A percentile compares a stretch with the other conserved stretches of the same genome.
These are phyloP conservation scores for Rhizopus arrhizus DNA, from an alignment of 371 early-diverging fungal species.

Conservation along the genomic window DNA sequence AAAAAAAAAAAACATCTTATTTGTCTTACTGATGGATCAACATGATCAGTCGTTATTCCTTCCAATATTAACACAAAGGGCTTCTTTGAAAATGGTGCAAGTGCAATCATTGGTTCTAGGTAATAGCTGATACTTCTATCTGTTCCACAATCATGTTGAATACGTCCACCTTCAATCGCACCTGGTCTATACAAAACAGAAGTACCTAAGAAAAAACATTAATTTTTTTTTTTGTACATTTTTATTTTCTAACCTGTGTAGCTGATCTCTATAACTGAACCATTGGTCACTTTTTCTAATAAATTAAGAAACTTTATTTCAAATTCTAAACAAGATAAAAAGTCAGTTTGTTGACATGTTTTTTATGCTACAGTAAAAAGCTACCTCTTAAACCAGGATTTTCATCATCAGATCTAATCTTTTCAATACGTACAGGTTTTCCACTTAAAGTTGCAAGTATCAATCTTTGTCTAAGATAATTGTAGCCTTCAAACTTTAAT, in stretches of 20 bases:
- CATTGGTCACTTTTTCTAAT: conserved; percentile 92
- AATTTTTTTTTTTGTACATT: not conserved
- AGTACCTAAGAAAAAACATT: conserved; percentile 60
- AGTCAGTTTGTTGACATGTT: too few species aligned
- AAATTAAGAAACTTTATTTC: conserved; percentile 87
- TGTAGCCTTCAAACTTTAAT: conserved; percentile 76
- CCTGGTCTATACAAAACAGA: conserved; percentile 88
- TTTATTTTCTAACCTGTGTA: conserved; percentile 72
- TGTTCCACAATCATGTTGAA: conserved; percentile 82
- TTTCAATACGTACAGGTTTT: conserved; percentile 82
- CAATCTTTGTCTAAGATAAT: conserved; percentile 84
- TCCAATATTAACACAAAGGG: conserved; percentile 78
- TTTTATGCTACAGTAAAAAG: not conserved
- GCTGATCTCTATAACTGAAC: conserved; percentile 86
- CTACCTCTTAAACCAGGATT: conserved; percentile 87
- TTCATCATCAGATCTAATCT: conserved; percentile 85
- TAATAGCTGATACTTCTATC: conserved; percentile 89
- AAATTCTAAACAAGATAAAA: conserved; percentile 70
- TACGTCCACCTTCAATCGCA: conserved; percentile 84
- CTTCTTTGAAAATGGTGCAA: conserved; percentile 91
- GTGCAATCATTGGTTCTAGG: conserved; percentile 85
- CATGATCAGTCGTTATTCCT: conserved; percentile 93
- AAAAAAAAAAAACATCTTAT: not conserved
- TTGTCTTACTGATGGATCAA: conserved; percentile 70
- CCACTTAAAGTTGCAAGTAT: conserved; percentile 91